These are phyloP conservation scores for Betula pendula DNA, from an alignment of 306 rosid genomes.

Conservation along the genomic window DNA sequence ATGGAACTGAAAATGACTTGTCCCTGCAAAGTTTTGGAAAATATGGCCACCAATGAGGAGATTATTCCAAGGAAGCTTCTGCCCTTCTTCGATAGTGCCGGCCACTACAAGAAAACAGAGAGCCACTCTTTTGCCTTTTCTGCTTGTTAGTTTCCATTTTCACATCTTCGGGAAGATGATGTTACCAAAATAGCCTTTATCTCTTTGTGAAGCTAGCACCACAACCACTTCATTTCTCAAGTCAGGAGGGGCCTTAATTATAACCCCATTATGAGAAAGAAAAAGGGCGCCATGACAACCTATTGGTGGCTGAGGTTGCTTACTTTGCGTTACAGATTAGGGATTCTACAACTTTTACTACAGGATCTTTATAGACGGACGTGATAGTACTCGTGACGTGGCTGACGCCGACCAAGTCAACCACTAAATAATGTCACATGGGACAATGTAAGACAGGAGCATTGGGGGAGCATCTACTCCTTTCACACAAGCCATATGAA, in stretches of 20 bases:
- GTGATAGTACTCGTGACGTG: too few relatives aligned
- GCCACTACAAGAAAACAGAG: too few relatives aligned
- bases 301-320: neutral
- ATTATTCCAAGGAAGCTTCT: neutral
- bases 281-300: neutral
- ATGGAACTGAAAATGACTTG: neutral
- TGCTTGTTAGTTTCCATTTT: slow-evolving; percentile 27
- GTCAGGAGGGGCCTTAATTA: neutral
- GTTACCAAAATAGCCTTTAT: slow-evolving; percentile 15
- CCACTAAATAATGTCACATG: too few relatives aligned
- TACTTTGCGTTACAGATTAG: too few relatives aligned
- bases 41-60: neutral
- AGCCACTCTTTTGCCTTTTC: slow-evolving; percentile 12
- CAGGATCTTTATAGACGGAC: too few relatives aligned
- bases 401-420: too few relatives aligned
- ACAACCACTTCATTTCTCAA: slow-evolving; percentile 34
- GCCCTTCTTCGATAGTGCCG: slow-evolving; percentile 19
- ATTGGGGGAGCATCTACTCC: neutral
- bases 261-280: neutral
- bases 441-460: too few relatives aligned
- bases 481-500: neutral
- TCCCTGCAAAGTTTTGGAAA: neutral
- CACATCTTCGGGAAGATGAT: slow-evolving; percentile 15
- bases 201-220: slow-evolving; percentile 21
- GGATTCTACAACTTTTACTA: too few relatives aligned